A percentile compares a stretch with the other conserved stretches of the same genome.
Conservation (phyloP, 2,329 filamentous ascomycete species). For the Coniochaeta hoffmannii region DNA sequence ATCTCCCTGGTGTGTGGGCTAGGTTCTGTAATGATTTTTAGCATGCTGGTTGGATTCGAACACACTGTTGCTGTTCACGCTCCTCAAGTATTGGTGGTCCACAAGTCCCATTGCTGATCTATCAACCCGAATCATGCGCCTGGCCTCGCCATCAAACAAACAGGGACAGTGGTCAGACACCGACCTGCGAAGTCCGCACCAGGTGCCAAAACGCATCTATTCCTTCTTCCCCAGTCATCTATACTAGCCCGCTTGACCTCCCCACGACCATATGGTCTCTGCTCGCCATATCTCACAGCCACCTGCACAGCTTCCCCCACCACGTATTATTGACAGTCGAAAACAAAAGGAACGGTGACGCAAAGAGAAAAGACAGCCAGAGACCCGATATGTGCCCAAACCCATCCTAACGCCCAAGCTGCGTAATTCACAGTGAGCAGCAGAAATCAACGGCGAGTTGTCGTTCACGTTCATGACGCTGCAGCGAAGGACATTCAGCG, state of each 20-base stretch:
- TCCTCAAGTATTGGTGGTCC: background rate
- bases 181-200: background rate
- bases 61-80: background rate
- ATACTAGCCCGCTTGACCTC: background rate
- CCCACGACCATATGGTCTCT: background rate
- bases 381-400: constrained; percentile 7
- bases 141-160: background rate
- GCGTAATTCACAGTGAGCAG: background rate
- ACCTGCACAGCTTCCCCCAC: background rate
- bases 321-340: constrained; percentile 11
- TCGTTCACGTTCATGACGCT: background rate
- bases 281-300: background rate
- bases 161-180: background rate
- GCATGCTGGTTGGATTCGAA: background rate
- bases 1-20: background rate
- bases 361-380: constrained; percentile 10
- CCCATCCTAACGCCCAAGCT: constrained; percentile 6
- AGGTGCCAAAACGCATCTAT: background rate
- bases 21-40: constrained; percentile 4
- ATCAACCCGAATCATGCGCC: background rate
- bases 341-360: constrained; percentile 16
- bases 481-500: background rate
- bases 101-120: background rate
- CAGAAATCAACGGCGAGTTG: background rate
- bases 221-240: background rate